A percentile compares a stretch with the other conserved stretches of the same genome.
Conservation (phyloP, 176 grass and related monocot genomes). For the Ensete glaucum region DNA sequence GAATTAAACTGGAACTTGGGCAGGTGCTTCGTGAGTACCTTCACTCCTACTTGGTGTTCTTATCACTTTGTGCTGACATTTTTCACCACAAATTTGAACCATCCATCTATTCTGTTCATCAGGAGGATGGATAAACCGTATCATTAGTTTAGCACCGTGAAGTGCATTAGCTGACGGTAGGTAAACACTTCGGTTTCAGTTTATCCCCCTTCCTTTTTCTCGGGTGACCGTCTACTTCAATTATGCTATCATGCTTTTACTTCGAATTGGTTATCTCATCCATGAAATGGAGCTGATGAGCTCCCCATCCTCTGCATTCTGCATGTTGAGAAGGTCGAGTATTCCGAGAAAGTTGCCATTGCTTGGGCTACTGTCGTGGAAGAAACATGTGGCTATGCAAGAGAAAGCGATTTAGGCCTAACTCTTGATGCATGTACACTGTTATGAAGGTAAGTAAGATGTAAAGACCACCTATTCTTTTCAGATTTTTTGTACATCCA, state of each 20-base stretch:
- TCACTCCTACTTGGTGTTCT: too few species aligned
- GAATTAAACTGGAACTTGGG: too few species aligned
- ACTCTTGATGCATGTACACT: slow-evolving; percentile 30
- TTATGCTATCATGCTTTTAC: not conserved
- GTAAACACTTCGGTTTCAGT: too few species aligned
- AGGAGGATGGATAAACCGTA: too few species aligned
- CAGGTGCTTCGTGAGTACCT: too few species aligned
- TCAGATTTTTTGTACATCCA: not conserved
- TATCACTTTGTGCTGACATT: too few species aligned
- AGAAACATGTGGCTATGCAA: slow-evolving; percentile 56
- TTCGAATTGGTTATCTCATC: not conserved
- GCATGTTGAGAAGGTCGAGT: slow-evolving; percentile 45
- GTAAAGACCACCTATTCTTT: not conserved
- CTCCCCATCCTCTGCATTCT: not conserved
- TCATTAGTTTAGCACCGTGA: too few species aligned
- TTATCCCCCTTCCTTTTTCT: too few species aligned
- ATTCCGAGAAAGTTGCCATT: slow-evolving; percentile 73
- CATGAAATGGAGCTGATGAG: not conserved
- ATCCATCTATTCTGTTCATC: too few species aligned
- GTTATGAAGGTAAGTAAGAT: not conserved
- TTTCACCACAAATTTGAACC: too few species aligned
- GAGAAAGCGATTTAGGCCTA: slow-evolving; percentile 11
- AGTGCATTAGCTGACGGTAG: too few species aligned
- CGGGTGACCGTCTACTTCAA: not conserved
- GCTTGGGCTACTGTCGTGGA: slow-evolving; percentile 67